Evolutionary conservation across 2,329 filamentous ascomycete genomes (phyloP).

Genomic region (Fusarium sp.): DNA sequence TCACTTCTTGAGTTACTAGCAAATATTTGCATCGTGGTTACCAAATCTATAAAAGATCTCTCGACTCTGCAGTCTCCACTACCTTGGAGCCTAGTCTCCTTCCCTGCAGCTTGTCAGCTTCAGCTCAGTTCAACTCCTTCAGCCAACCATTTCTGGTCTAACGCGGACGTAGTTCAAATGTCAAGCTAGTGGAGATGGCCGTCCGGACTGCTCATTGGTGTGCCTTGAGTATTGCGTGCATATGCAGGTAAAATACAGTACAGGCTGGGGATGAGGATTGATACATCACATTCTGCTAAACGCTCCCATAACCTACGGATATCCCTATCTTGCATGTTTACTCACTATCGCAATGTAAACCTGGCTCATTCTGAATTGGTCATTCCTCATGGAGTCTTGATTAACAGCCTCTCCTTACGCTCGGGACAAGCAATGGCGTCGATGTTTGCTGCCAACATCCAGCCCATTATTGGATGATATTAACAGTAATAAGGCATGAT

Average conservation of each 20-base stretch:
- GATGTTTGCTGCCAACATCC: conserved; percentile 18
- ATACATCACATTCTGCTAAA: conserved; percentile 23
- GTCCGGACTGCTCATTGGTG: conserved; percentile 27
- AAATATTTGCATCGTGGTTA: conserved; percentile 20
- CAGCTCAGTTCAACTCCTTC: conserved; percentile 11
- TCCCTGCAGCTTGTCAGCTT: conserved; percentile 36
- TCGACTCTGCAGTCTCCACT: not conserved
- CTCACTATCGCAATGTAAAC: not conserved
- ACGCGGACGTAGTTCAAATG: conserved; percentile 9
- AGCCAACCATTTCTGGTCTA: conserved; percentile 27
- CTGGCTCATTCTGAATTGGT: conserved; percentile 21
- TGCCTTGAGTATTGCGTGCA: conserved; percentile 25
- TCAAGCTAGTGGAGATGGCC: conserved; percentile 27
- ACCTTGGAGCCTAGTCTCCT: conserved; percentile 5
- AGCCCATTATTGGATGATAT: conserved; percentile 10
- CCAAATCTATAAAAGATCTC: conserved; percentile 22
- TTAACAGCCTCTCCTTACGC: conserved; percentile 16
- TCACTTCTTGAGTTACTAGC: conserved; percentile 17
- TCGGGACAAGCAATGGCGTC: conserved; percentile 15
- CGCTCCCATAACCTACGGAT: not conserved
- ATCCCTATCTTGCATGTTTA: not conserved
- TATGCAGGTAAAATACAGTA: not conserved
- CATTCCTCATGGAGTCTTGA: not conserved
- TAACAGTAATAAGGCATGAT: conserved; percentile 13
- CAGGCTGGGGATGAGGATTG: conserved; percentile 4